Evolutionary conservation across 2,329 filamentous ascomycete genomes (phyloP).

Genomic region (Microdochium nivale): DNA sequence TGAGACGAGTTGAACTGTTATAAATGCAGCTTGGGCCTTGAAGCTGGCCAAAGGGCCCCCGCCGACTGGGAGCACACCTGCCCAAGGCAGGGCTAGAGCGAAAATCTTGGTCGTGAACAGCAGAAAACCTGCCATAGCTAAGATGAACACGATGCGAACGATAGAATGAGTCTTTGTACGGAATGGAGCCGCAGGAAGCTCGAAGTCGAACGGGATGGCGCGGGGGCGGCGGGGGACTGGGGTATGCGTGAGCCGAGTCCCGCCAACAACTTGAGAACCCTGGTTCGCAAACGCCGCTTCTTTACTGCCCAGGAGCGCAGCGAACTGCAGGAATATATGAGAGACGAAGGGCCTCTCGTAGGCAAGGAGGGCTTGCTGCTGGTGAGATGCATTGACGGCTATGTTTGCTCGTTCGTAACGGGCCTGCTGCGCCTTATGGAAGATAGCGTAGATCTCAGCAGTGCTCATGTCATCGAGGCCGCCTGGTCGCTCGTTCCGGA

Average conservation of each 20-base stretch:
- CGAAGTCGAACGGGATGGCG: constrained; percentile 7
- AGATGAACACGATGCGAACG: not conserved
- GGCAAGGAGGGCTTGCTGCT: constrained; percentile 9
- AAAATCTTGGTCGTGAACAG: not conserved
- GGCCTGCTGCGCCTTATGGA: constrained; percentile 9
- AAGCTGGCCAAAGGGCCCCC: not conserved
- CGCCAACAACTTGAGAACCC: not conserved
- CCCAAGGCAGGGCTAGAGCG: not conserved
- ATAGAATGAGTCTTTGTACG: not conserved
- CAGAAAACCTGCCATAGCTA: not conserved
- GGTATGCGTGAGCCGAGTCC: constrained; percentile 3
- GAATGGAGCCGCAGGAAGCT: constrained; percentile 7
- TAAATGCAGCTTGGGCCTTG: not conserved
- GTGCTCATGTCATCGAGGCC: constrained; percentile 6
- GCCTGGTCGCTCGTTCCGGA: constrained; percentile 1
- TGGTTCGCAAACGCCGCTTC: not conserved
- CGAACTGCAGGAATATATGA: not conserved
- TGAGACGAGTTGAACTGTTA: constrained; percentile 5
- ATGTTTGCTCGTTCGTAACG: constrained; percentile 6
- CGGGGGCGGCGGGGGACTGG: constrained; percentile 6
- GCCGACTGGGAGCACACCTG: not conserved
- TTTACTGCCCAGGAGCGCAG: not conserved
- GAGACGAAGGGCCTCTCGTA: constrained; percentile 8
- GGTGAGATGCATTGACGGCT: constrained; percentile 7
- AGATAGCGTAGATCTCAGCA: constrained; percentile 7